Conservation (phyloP, 1,284 basidiomycete genomes). For the Apiotrichum gamsii region DNA sequence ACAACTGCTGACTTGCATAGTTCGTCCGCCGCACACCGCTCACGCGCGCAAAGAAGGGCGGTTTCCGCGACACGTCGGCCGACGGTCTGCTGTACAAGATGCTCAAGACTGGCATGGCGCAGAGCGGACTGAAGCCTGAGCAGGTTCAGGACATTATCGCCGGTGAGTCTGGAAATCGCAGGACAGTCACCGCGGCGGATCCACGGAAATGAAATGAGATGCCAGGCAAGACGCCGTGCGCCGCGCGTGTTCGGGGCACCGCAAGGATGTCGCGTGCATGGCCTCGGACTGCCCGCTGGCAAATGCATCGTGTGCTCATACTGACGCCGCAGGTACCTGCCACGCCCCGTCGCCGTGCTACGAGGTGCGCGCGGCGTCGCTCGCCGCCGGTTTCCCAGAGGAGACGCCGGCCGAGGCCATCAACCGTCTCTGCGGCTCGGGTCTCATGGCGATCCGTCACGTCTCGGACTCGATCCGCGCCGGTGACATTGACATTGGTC, state of each 20-base stretch:
- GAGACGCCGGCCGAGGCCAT: slow-evolving; percentile 68
- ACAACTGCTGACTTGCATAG: too few relatives aligned
- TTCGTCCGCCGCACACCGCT: slow-evolving; percentile 27
- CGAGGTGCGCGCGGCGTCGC: slow-evolving; percentile 18
- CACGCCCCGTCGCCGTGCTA: slow-evolving; percentile 19
- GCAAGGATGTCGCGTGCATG: too few relatives aligned
- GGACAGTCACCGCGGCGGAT: too few relatives aligned
- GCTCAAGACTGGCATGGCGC: slow-evolving; percentile 21
- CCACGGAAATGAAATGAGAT: too few relatives aligned
- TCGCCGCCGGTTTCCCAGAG: slow-evolving; percentile 32
- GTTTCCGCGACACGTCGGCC: slow-evolving; percentile 26
- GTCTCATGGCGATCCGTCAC: slow-evolving; percentile 58
- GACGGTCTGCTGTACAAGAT: slow-evolving; percentile 24
- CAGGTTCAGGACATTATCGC: slow-evolving; percentile 52
- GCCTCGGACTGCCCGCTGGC: too few relatives aligned
- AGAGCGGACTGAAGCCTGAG: slow-evolving; percentile 20
- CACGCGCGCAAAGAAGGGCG: slow-evolving; percentile 27
- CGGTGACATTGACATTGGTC: slow-evolving; percentile 61
- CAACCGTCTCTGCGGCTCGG: slow-evolving; percentile 76
- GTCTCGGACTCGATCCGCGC: slow-evolving; percentile 72
- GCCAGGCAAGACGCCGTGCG: too few relatives aligned
- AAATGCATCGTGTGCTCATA: too few relatives aligned
- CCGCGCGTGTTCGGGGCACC: too few relatives aligned
- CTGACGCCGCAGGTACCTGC: slow-evolving; percentile 6
- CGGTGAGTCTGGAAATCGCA: slow-evolving; percentile 60